Percentiles rank a stretch among this genome's conserved stretches.
phyloP scores from a whole-genome alignment of 352 stramenopile genomes.

The Phytophthora fragariae region DNA sequence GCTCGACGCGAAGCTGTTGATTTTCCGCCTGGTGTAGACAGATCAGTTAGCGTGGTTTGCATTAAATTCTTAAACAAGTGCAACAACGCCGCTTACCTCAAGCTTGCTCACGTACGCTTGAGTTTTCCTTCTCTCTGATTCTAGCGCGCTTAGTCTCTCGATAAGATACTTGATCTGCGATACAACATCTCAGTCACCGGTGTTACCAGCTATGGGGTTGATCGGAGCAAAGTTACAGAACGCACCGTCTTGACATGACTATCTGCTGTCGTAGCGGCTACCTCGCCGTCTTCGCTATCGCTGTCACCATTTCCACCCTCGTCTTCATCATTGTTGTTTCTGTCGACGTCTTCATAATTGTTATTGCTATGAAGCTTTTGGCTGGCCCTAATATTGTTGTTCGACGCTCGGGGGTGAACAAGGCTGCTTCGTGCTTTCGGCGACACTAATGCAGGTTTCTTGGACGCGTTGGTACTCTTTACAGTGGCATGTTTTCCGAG shows the following conservation, averaged over 20 bases:
- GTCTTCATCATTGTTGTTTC: constrained; percentile 15
- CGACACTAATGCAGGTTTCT: constrained; percentile 20
- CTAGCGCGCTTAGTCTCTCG: constrained; percentile 57
- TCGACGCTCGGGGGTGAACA: constrained; percentile 9
- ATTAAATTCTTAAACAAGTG: not conserved
- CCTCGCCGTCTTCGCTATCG: constrained; percentile 3
- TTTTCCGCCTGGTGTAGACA: constrained; percentile 44
- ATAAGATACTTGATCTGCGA: constrained; percentile 66
- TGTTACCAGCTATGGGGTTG: not conserved
- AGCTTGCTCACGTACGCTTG: constrained; percentile 45
- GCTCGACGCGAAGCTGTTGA: constrained; percentile 40
- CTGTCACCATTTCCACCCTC: constrained; percentile 22
- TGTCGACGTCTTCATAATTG: constrained; percentile 6
- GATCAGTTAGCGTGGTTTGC: not conserved
- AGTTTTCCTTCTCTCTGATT: constrained; percentile 51
- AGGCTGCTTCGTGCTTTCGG: constrained; percentile 20
- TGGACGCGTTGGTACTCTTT: constrained; percentile 3
- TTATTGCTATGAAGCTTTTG: not conserved
- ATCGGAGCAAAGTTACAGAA: not conserved
- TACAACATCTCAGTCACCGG: constrained; percentile 1
- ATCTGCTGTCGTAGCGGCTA: constrained; percentile 6
- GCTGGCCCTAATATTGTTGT: not conserved
- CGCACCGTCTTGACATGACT: constrained; percentile 57
- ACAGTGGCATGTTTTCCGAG: not conserved
- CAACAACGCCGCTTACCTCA: constrained; percentile 43